These are phyloP conservation scores for Irpex sp. DNA, from an alignment of 1,284 basidiomycete genomes.

Conservation along the genomic window DNA sequence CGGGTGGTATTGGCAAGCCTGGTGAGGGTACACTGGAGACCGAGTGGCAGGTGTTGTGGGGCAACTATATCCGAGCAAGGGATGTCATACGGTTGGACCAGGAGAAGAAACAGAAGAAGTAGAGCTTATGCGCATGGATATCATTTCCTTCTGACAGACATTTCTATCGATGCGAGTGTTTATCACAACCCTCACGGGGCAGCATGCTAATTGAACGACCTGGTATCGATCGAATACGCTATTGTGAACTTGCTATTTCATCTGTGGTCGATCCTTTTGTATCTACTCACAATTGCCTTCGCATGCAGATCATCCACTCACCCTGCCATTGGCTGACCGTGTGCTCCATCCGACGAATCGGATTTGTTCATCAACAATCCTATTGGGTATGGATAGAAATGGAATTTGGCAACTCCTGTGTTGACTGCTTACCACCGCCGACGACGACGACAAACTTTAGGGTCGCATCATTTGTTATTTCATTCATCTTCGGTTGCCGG, in stretches of 20 bases:
- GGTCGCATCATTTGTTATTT: background rate
- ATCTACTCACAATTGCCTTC: too few relatives aligned
- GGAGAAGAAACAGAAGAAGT: slow-evolving; percentile 2
- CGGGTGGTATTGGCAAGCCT: slow-evolving; percentile 34
- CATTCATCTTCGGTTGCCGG: background rate
- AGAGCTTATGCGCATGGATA: background rate
- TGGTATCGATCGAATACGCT: too few relatives aligned
- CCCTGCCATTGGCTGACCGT: background rate
- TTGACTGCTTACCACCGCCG: background rate
- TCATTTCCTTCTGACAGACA: background rate
- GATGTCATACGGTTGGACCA: slow-evolving; percentile 18
- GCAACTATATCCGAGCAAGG: slow-evolving; percentile 42
- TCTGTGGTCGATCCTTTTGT: too few relatives aligned
- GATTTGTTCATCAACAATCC: background rate
- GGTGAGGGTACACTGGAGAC: slow-evolving; percentile 49
- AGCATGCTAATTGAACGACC: too few relatives aligned
- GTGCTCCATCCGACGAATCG: background rate
- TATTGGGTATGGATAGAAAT: background rate
- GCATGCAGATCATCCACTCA: background rate
- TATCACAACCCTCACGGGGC: too few relatives aligned
- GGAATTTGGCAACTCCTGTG: background rate
- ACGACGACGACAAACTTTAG: background rate
- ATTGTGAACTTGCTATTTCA: too few relatives aligned
- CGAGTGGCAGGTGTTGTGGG: slow-evolving; percentile 55
- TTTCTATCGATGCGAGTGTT: background rate